These are phyloP conservation scores for Capsella bursapastoris DNA, from an alignment of 345 rosid genomes.

Conservation along the genomic window DNA sequence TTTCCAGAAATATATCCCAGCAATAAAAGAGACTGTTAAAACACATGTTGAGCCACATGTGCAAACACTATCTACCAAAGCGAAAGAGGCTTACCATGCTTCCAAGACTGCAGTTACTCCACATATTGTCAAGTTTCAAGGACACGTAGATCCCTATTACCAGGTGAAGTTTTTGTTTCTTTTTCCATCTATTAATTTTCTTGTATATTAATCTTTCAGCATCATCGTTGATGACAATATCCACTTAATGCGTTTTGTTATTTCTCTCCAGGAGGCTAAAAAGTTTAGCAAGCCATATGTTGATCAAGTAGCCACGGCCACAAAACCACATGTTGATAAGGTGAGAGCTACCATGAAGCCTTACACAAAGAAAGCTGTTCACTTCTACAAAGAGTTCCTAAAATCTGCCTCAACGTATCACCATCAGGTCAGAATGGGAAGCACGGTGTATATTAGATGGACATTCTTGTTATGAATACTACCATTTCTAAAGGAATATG, in stretches of 20 bases:
- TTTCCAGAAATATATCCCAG: slow-evolving; percentile 81
- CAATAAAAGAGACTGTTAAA: slow-evolving; percentile 55
- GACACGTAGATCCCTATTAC: slow-evolving; percentile 42
- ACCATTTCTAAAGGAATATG: slow-evolving; percentile 52
- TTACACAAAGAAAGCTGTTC: slow-evolving; percentile 64
- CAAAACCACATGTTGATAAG: slow-evolving; percentile 91
- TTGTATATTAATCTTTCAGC: neutral
- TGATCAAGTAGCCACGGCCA: slow-evolving; percentile 73
- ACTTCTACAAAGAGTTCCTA: slow-evolving; percentile 68
- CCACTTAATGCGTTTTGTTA: neutral
- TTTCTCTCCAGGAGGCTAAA: slow-evolving; percentile 67
- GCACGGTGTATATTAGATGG: slow-evolving; percentile 55
- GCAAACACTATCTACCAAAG: slow-evolving; percentile 56
- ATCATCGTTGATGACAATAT: neutral
- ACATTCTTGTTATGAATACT: slow-evolving; percentile 28
- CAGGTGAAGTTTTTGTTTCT: slow-evolving; percentile 23
- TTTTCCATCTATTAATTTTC: neutral
- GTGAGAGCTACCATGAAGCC: slow-evolving; percentile 71
- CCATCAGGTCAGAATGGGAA: slow-evolving; percentile 66
- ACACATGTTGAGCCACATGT: slow-evolving; percentile 76
- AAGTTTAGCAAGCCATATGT: slow-evolving; percentile 84
- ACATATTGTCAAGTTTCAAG: slow-evolving; percentile 58
- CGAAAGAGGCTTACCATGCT: slow-evolving; percentile 53
- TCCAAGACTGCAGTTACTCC: slow-evolving; percentile 68
- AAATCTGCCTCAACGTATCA: slow-evolving; percentile 87